phyloP scores from a whole-genome alignment of 2,329 filamentous ascomycete genomes.

The Fusarium nelsonii region DNA sequence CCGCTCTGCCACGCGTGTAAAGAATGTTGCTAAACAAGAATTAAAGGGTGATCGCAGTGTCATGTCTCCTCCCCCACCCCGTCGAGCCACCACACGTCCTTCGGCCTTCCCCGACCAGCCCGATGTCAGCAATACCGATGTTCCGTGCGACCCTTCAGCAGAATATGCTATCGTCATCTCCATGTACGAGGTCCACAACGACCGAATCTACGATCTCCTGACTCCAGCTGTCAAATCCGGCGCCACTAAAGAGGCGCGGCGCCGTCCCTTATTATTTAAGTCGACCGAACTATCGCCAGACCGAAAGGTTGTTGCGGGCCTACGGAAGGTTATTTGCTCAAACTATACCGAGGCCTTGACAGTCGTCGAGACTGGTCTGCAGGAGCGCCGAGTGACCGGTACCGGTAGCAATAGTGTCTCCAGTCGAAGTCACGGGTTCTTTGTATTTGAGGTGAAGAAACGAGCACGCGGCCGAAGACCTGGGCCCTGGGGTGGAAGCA shows the following conservation, averaged over 20 bases:
- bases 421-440: constrained; percentile 94
- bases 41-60: constrained; percentile 64
- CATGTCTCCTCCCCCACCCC: constrained; percentile 66
- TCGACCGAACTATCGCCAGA: constrained; percentile 88
- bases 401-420: constrained; percentile 94
- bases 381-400: constrained; percentile 87
- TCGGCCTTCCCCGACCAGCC: constrained; percentile 80
- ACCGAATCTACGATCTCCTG: constrained; percentile 94
- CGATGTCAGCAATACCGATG: constrained; percentile 76
- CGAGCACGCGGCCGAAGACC: constrained; percentile 62
- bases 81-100: constrained; percentile 74
- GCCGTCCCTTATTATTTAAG: constrained; percentile 92
- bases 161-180: constrained; percentile 92
- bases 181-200: constrained; percentile 99
- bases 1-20: constrained; percentile 61
- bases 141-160: constrained; percentile 70
- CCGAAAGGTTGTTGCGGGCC: constrained; percentile 91
- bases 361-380: constrained; percentile 88
- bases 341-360: constrained; percentile 86
- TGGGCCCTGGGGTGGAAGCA: constrained; percentile 78
- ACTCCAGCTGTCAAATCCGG: constrained; percentile 71
- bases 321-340: constrained; percentile 89
- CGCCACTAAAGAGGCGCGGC: constrained; percentile 75
- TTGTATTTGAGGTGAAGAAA: constrained; percentile 95
- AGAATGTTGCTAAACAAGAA: constrained; percentile 61